Evolutionary conservation across 2,329 filamentous ascomycete genomes (phyloP), one percentile per base, ranked within the genome.

Genomic region (Escovopsis sp.): DNA sequence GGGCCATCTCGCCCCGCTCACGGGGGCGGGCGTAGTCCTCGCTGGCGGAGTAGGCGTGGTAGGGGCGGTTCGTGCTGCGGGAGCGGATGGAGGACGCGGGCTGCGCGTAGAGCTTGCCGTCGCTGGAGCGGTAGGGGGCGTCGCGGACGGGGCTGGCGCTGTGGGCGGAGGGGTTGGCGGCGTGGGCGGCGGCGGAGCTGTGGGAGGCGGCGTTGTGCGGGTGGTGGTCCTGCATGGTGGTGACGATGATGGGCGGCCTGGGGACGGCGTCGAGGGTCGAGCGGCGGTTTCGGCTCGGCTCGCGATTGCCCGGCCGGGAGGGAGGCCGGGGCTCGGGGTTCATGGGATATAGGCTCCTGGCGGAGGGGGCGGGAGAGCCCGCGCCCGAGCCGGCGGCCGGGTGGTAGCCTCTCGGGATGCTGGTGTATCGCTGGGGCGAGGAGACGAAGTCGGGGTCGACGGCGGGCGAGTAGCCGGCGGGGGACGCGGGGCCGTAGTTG

Each of bases 1-100:
- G 59, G 38, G 68, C 55, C 36, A 63, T 59, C 26, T 72, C 69
- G 41, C 67, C 63, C 34, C 68, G 67, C 42, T 75, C 70, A 43
- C 68, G 63, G 43, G 69, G 54, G 36, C 71, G 69, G 43, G 59
- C 58, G 45, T 66, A 66, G 44, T 76, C 73, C 26, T 73, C 73
- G 44, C 64, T 66, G 47, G 72, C 69, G 45, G 72, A 55, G 7
- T 64, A 64, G 41, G 66, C 62, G 48, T 67, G 71, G 49, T 72
- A 71, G 38, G 61, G 62, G 38, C 61, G 65, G 41, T 65, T 60
- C 43, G 66, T 59, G 55, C 68, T 69, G 42, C 69, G 65, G 36
- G 70, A 64, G 45, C 69, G 70, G 43, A 68, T 66, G 28, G 75
- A 77, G 5, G 72, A 70, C 41, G 73, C 73, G n/a, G 75, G 75